Conservation (phyloP, 805 yeast genomes). For the Phaffomyces opuntiae region DNA sequence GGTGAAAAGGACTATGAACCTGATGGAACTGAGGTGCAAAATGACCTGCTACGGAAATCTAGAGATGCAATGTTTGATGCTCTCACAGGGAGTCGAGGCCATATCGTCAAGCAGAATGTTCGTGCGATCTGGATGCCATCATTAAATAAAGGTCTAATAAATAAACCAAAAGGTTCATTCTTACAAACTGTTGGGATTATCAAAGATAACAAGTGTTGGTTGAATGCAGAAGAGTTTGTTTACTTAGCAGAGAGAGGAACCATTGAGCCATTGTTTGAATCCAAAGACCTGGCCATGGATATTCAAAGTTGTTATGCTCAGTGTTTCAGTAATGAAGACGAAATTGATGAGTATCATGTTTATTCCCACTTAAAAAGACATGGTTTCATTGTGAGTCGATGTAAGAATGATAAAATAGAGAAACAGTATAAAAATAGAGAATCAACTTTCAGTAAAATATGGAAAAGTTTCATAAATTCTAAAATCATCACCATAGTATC, state of each 20-base stretch:
- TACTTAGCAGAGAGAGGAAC: constrained; percentile 81
- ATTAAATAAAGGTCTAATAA: constrained; percentile 29
- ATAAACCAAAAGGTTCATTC: constrained; percentile 62
- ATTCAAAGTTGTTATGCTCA: constrained; percentile 58
- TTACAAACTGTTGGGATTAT: constrained; percentile 66
- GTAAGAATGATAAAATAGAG: constrained; percentile 6
- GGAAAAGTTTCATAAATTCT: background rate
- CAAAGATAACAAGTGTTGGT: constrained; percentile 38
- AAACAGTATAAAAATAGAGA: background rate
- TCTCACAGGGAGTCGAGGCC: constrained; percentile 42
- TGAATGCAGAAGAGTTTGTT: constrained; percentile 61
- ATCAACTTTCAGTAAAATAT: background rate
- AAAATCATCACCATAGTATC: background rate
- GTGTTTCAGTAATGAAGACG: constrained; percentile 34
- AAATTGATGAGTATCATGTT: constrained; percentile 52
- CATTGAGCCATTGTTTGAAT: constrained; percentile 32
- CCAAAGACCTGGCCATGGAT: constrained; percentile 37
- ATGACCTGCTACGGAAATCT: constrained; percentile 40
- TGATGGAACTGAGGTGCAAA: constrained; percentile 58
- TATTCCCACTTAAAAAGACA: constrained; percentile 69
- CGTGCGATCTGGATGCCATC: constrained; percentile 40
- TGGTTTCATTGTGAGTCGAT: constrained; percentile 59
- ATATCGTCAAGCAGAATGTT: constrained; percentile 39
- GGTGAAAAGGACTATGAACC: constrained; percentile 88
- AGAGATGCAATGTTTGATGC: constrained; percentile 70